Conservation (phyloP, 352 stramenopile genomes). For the Aphanomyces invadans region DNA sequence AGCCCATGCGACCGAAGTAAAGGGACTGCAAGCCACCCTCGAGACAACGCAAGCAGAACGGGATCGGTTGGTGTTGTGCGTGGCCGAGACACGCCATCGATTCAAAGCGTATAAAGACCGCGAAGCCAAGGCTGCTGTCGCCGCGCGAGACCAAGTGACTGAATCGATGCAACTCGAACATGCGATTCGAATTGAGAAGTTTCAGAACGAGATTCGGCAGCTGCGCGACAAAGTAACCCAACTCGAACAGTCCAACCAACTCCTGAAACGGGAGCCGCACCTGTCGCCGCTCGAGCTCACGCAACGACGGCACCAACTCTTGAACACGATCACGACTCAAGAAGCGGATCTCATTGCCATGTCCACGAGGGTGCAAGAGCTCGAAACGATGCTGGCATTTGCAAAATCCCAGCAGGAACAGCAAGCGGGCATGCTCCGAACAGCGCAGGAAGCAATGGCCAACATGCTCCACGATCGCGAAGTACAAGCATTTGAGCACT, state of each 20-base stretch:
- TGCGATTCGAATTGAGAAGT: constrained; percentile 9
- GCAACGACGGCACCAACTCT: constrained; percentile 18
- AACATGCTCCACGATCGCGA: constrained; percentile 20
- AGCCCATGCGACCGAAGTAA: constrained; percentile 1
- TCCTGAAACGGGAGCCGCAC: constrained; percentile 7
- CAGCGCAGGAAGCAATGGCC: constrained; percentile 18
- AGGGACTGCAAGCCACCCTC: constrained; percentile 4
- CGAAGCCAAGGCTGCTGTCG: not conserved
- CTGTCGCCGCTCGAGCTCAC: constrained; percentile 21
- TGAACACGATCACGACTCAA: constrained; percentile 12
- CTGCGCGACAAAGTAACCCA: constrained; percentile 19
- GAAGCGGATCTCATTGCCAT: constrained; percentile 22
- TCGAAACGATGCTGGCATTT: constrained; percentile 21
- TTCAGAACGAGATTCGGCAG: constrained; percentile 19
- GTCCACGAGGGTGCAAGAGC: constrained; percentile 9
- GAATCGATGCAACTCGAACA: not conserved
- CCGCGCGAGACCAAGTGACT: not conserved
- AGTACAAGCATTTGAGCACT: constrained; percentile 17
- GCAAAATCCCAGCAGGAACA: constrained; percentile 23
- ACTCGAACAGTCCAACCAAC: constrained; percentile 21
- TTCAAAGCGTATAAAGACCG: constrained; percentile 22
- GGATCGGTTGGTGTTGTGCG: constrained; percentile 15
- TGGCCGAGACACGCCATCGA: constrained; percentile 17
- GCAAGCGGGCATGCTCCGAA: constrained; percentile 10
- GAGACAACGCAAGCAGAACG: constrained; percentile 6